Conservation (phyloP, 345 rosid genomes). For the Populus pruinosa region DNA sequence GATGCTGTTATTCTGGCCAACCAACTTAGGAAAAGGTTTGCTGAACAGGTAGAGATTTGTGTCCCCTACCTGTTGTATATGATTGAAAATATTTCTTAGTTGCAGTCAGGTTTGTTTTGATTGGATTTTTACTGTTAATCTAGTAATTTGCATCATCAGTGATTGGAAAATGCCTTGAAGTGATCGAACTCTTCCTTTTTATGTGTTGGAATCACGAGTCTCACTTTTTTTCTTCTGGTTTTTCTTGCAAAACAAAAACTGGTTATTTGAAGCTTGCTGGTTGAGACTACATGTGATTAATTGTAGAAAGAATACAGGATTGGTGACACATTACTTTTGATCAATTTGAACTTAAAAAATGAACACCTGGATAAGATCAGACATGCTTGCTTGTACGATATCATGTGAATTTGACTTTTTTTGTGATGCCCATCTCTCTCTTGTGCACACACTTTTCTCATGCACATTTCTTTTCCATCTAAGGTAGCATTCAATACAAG, state of each 20-base stretch:
- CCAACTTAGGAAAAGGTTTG: constrained; percentile 74
- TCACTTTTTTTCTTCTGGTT: background rate
- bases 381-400: background rate
- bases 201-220: background rate
- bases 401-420: too few species aligned
- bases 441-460: too few species aligned
- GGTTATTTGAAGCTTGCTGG: background rate
- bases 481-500: too few species aligned
- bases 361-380: background rate
- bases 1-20: constrained; percentile 83
- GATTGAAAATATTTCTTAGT: background rate
- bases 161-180: too few species aligned
- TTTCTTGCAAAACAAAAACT: background rate
- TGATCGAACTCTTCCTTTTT: background rate
- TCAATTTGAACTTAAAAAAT: background rate
- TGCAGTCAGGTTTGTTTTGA: background rate
- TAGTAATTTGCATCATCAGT: background rate
- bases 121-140: background rate
- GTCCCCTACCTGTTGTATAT: background rate
- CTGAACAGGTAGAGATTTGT: constrained; percentile 55
- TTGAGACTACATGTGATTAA: background rate
- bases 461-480: background rate
- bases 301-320: background rate
- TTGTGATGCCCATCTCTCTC: background rate
- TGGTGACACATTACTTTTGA: background rate